Conservation (phyloP, 805 yeast species). For the Wickerhamiella dianesei region DNA sequence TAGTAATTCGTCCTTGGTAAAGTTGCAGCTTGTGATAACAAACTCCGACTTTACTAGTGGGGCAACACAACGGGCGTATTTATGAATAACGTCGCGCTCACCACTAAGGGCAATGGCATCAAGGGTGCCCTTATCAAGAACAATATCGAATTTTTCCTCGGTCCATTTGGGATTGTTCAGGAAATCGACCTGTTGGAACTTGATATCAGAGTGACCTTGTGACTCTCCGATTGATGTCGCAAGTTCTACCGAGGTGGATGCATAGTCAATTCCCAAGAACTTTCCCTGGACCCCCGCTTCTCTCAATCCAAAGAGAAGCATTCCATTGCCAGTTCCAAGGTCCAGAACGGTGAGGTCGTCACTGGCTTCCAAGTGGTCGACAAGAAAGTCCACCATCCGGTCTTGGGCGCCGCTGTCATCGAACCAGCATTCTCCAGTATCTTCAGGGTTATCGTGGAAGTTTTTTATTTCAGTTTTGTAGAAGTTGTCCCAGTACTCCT, state of each 20-base stretch:
- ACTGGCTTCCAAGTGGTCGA: slow-evolving; percentile 30
- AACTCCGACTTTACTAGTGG: slow-evolving; percentile 43
- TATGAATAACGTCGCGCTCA: slow-evolving; percentile 26
- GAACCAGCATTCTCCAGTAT: slow-evolving; percentile 95
- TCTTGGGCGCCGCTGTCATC: slow-evolving; percentile 87
- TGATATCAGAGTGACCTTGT: slow-evolving; percentile 22
- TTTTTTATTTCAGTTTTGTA: slow-evolving; percentile 61
- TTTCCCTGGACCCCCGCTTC: slow-evolving; percentile 45
- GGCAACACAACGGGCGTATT: slow-evolving; percentile 49
- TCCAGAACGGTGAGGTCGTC: slow-evolving; percentile 40
- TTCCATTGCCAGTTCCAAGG: slow-evolving; percentile 96
- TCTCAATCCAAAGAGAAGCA: slow-evolving; percentile 59
- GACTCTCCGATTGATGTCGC: slow-evolving; percentile 43
- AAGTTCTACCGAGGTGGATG: slow-evolving; percentile 64
- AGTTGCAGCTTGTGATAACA: slow-evolving; percentile 83
- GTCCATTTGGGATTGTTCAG: slow-evolving; percentile 32
- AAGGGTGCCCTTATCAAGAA: slow-evolving; percentile 87
- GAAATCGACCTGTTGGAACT: slow-evolving; percentile 60
- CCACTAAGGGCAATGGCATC: slow-evolving; percentile 88
- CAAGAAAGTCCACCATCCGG: slow-evolving; percentile 61
- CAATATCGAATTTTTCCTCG: slow-evolving; percentile 45
- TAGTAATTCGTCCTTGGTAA: slow-evolving; percentile 66
- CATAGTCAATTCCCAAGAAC: slow-evolving; percentile 73
- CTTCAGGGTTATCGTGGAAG: slow-evolving; percentile 59
- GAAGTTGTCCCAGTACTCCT: slow-evolving; percentile 83